These are phyloP conservation scores for Solanum chilense DNA, from an alignment of 257 asterid genomes.

Conservation along the genomic window DNA sequence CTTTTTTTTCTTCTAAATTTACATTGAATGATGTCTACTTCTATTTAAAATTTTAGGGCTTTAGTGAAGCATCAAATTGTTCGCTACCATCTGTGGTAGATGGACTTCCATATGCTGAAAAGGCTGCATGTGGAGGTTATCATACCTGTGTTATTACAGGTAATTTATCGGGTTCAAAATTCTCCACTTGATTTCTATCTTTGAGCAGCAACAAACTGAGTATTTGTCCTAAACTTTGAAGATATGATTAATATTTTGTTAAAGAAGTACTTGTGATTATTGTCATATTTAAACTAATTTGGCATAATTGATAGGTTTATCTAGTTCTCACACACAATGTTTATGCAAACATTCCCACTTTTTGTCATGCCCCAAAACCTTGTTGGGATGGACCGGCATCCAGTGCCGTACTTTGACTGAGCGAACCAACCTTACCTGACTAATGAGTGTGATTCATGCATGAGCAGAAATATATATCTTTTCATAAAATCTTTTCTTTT, in stretches of 20 bases:
- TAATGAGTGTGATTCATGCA: not conserved
- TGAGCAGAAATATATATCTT: not conserved
- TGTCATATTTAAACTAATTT: not conserved
- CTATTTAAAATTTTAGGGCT: constrained; percentile 36
- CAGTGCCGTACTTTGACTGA: not conserved
- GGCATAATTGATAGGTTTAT: not conserved
- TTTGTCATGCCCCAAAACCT: not conserved
- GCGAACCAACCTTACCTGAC: not conserved
- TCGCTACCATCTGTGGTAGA: constrained; percentile 47
- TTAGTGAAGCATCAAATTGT: constrained; percentile 48
- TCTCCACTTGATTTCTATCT: not conserved
- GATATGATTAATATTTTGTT: not conserved
- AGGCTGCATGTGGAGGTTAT: constrained; percentile 90
- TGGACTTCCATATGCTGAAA: constrained; percentile 49
- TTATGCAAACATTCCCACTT: not conserved
- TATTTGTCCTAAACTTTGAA: not conserved
- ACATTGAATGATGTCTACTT: not conserved
- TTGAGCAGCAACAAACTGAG: not conserved
- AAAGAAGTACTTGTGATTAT: not conserved
- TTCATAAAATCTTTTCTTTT: not conserved
- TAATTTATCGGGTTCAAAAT: constrained; percentile 16
- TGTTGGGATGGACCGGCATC: not conserved
- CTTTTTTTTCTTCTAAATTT: not conserved
- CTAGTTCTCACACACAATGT: not conserved
- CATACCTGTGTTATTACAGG: constrained; percentile 87